Conservation (phyloP, 2,329 filamentous ascomycete genomes). For the Penicillium sp. region DNA sequence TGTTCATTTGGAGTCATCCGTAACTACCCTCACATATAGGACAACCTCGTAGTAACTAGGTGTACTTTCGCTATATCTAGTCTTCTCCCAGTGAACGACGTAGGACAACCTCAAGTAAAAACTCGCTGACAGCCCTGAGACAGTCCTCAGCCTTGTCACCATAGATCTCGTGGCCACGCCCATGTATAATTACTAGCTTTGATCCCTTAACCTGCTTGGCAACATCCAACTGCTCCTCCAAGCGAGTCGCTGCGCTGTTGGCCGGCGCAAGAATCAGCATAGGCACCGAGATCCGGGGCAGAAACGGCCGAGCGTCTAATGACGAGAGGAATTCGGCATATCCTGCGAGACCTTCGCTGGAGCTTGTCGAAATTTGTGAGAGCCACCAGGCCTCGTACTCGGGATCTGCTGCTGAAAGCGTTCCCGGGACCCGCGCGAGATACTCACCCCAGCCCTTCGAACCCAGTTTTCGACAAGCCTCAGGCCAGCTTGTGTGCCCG, state of each 20-base stretch:
- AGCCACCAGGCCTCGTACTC: neutral
- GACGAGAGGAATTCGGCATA: neutral
- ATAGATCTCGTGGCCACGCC: slow-evolving; percentile 1
- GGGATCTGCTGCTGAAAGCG: neutral
- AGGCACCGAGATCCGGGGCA: neutral
- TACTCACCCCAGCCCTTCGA: neutral
- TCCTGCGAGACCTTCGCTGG: neutral
- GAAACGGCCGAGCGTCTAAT: neutral
- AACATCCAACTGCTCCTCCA: neutral
- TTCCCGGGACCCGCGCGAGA: neutral
- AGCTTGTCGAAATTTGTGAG: neutral
- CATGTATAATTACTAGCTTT: neutral
- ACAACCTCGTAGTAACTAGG: too few species aligned
- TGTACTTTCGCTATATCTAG: too few species aligned
- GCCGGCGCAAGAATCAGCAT: neutral
- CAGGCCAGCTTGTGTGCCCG: neutral
- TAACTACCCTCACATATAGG: too few species aligned
- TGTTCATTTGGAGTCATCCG: too few species aligned
- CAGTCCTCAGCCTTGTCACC: neutral
- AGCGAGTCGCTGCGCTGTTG: neutral
- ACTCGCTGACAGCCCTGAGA: neutral
- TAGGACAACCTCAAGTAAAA: neutral
- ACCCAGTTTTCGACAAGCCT: neutral
- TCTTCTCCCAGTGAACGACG: too few species aligned
- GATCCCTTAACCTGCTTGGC: neutral